Percentiles rank a stretch among this genome's conserved stretches.
These are phyloP conservation scores for Trichoderma koningiopsis DNA, from an alignment of 2,329 filamentous ascomycete species.

Conservation along the genomic window DNA sequence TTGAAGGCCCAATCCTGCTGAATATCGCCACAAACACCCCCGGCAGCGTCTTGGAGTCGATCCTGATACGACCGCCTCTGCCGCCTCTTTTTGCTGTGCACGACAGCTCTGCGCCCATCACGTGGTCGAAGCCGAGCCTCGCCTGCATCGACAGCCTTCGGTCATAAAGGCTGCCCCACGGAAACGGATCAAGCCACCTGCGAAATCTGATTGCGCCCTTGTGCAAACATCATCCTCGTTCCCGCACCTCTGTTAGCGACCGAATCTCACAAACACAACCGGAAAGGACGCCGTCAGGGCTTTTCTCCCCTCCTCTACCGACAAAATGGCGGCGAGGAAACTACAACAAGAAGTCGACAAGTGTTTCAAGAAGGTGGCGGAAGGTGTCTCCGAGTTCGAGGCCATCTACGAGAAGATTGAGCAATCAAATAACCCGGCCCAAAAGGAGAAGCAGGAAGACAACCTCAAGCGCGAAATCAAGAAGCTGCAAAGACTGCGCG, in stretches of 20 bases:
- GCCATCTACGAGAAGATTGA: slow-evolving; percentile 97
- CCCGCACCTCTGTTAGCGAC: neutral
- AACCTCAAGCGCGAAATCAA: slow-evolving; percentile 99
- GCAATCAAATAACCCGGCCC: slow-evolving; percentile 85
- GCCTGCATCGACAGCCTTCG: slow-evolving; percentile 12
- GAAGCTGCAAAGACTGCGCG: slow-evolving; percentile 94
- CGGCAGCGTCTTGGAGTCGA: slow-evolving; percentile 14
- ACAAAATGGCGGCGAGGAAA: slow-evolving; percentile 89
- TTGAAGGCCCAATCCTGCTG: slow-evolving; percentile 7
- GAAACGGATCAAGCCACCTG: slow-evolving; percentile 16
- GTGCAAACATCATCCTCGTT: neutral
- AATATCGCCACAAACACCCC: slow-evolving; percentile 5
- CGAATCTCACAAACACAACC: neutral
- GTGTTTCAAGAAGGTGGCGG: slow-evolving; percentile 97
- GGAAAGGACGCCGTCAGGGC: slow-evolving; percentile 16
- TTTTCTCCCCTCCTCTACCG: slow-evolving; percentile 22
- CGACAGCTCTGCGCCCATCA: neutral
- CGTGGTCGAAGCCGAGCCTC: slow-evolving; percentile 7
- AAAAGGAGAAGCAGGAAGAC: slow-evolving; percentile 98
- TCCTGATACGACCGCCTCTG: slow-evolving; percentile 12
- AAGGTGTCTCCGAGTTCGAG: slow-evolving; percentile 91
- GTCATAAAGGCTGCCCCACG: slow-evolving; percentile 24
- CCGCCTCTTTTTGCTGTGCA: slow-evolving; percentile 13
- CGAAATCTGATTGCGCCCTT: neutral
- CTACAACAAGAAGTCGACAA: slow-evolving; percentile 98